Evolutionary conservation across 108 stramenopile genomes (phyloP), one percentile per base, ranked within the genome.

Genomic region (Ochromonas danica): DNA sequence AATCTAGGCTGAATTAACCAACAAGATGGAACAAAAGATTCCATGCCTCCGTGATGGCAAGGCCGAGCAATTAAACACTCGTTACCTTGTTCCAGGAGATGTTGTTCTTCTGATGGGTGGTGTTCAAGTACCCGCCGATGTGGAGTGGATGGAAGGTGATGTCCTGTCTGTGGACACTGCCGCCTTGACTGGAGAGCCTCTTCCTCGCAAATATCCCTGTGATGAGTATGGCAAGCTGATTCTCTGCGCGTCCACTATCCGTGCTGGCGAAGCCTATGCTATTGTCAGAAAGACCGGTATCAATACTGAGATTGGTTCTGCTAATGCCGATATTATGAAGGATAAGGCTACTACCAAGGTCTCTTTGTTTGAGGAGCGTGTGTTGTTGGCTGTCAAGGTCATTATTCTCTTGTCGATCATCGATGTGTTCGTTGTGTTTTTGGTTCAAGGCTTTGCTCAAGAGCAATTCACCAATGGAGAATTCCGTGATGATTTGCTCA

Each of bases 111-210:
- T 93, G 61, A 89, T 89, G 35, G 91, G 91, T 27, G 94, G 94
- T 6, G 87, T 85, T 43, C 82, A 88, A 36, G 85, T 93, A 43
- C 92, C 93, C 28, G 94, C 94, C 22, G 94, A 93, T 81, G 77
- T 88, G 1, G 71, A 88, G 61, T 91, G 88, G 88, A 51, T 91
- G 2, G 86, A 82, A 39, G 91, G 91, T 6, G 92, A 94, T 57
- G 72, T 42, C 0, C 79, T 93, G 45, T 62, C 71, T 39, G 85
- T 93, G 40, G 92, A 93, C 77, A 91, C 91, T 43, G 91, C 92
- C 27, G 88, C 91, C n/a, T 80, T 93, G 41, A 93, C 92, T 0
- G 92, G 92, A 10, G 92, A 93, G 79, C 91, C 92, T 43, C 82
- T 93, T 28, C 92, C 92, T 2, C 81, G 90, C 39, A 91, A 88